A percentile compares a stretch with the other conserved stretches of the same genome.
Conservation (phyloP, 2,329 filamentous ascomycete genomes). For the Simplicillium sp. region DNA sequence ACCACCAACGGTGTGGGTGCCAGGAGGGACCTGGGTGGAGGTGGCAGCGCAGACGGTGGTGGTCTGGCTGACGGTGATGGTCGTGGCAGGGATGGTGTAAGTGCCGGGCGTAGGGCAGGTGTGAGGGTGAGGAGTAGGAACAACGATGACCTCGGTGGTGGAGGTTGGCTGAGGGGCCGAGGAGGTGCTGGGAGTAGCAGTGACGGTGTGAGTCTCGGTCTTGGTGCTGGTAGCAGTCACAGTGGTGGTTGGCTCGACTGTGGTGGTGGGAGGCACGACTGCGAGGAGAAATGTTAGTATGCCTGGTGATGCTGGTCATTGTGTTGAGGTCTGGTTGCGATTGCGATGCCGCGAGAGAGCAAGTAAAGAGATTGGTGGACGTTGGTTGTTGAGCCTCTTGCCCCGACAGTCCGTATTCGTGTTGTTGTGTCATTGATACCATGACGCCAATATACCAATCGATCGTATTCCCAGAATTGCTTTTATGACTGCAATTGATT, state of each 20-base stretch:
- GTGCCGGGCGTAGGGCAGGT: slow-evolving; percentile 56
- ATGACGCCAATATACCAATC: too few species aligned
- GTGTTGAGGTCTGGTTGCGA: too few species aligned
- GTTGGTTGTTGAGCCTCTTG: too few species aligned
- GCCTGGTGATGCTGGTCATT: slow-evolving; percentile 4
- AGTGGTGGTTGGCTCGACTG: slow-evolving; percentile 8
- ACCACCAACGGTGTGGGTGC: slow-evolving; percentile 62
- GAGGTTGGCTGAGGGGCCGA: slow-evolving; percentile 19
- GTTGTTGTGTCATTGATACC: too few species aligned
- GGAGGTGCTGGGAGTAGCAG: slow-evolving; percentile 28
- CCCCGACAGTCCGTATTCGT: too few species aligned
- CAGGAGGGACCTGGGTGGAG: slow-evolving; percentile 50
- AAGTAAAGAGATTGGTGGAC: too few species aligned
- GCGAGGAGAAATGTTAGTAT: slow-evolving; percentile 16
- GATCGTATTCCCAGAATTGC: too few species aligned
- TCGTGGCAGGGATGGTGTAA: slow-evolving; percentile 69
- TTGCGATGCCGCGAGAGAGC: too few species aligned
- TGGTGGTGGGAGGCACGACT: slow-evolving; percentile 3
- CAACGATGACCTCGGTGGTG: slow-evolving; percentile 31
- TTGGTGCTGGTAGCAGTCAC: slow-evolving; percentile 6
- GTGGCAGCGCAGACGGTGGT: slow-evolving; percentile 58
- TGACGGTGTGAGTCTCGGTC: slow-evolving; percentile 11
- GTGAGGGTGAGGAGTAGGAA: slow-evolving; percentile 43
- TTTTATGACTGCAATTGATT: too few species aligned
- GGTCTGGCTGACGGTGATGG: slow-evolving; percentile 55